Percentiles rank a stretch among this genome's conserved stretches.
These are phyloP conservation scores for Lunularia cruciata DNA, from an alignment of 225 moss, liverwort and hornwort species.

Conservation along the genomic window DNA sequence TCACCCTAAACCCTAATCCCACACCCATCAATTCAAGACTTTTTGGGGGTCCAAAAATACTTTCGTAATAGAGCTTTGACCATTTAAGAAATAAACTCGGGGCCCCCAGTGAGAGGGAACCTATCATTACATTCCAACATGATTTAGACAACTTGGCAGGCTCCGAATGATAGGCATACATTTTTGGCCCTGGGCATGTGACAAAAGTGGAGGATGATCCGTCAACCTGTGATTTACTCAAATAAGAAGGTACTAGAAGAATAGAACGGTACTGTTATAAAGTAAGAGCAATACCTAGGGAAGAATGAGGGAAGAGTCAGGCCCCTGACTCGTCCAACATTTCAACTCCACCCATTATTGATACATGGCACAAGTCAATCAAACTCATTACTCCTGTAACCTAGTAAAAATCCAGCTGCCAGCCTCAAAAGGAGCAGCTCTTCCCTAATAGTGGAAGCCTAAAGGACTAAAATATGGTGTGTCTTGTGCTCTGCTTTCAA, in stretches of 20 bases:
- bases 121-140: too few species aligned
- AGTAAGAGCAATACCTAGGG: slow-evolving; percentile 40
- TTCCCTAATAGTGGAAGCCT: slow-evolving; percentile 35
- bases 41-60: too few species aligned
- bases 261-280: slow-evolving; percentile 18
- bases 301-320: slow-evolving; percentile 38
- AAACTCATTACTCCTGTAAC: slow-evolving; percentile 29
- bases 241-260: slow-evolving; percentile 19
- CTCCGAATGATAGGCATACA: too few species aligned
- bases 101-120: too few species aligned
- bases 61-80: too few species aligned
- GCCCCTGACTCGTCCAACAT: slow-evolving; percentile 37
- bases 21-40: too few species aligned
- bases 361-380: slow-evolving; percentile 49
- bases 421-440: slow-evolving; percentile 26
- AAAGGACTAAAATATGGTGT: slow-evolving; percentile 24
- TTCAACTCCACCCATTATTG: slow-evolving; percentile 44
- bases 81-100: too few species aligned
- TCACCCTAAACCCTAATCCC: too few species aligned
- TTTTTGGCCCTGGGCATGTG: neutral
- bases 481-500: slow-evolving; percentile 30
- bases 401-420: slow-evolving; percentile 42
- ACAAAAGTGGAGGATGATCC: neutral
- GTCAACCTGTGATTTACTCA: slow-evolving; percentile 21
- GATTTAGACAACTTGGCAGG: too few species aligned